Conservation (phyloP, 257 asterid genomes). For the Solanum pimpinellifolium region DNA sequence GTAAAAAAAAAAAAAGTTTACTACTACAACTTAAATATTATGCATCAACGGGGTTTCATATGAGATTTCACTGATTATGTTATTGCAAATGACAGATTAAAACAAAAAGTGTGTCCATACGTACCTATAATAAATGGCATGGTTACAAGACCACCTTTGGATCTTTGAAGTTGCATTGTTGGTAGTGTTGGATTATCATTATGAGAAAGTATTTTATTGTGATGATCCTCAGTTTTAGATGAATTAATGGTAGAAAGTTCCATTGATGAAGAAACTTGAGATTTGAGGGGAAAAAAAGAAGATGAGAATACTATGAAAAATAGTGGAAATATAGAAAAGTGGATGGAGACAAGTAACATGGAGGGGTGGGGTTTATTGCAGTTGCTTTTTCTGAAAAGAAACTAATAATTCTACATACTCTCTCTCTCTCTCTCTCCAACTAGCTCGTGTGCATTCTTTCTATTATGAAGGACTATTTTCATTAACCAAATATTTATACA, state of each 20-base stretch:
- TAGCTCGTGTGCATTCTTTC: not conserved
- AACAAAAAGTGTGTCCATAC: not conserved
- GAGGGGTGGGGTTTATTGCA: not conserved
- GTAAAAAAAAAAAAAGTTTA: not conserved
- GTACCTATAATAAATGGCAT: conserved; percentile 66
- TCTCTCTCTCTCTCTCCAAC: not conserved
- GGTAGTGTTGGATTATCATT: not conserved
- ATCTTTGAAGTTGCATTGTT: not conserved
- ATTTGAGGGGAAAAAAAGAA: not conserved
- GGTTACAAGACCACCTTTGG: conserved; percentile 48
- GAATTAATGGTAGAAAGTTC: not conserved
- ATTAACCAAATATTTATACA: no score
- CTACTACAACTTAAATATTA: no score
- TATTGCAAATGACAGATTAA: not conserved
- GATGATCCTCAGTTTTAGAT: not conserved
- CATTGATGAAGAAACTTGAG: not conserved
- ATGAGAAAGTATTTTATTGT: not conserved
- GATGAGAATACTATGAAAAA: not conserved
- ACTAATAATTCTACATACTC: not conserved
- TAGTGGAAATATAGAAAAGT: not conserved
- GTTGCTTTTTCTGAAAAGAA: not conserved
- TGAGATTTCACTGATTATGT: not conserved
- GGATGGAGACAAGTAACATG: not conserved
- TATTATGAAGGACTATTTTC: not conserved
- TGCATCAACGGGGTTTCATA: not conserved